Conservation (phyloP, 768 basidiomycete genomes). For the Lactarius hatsudake region DNA sequence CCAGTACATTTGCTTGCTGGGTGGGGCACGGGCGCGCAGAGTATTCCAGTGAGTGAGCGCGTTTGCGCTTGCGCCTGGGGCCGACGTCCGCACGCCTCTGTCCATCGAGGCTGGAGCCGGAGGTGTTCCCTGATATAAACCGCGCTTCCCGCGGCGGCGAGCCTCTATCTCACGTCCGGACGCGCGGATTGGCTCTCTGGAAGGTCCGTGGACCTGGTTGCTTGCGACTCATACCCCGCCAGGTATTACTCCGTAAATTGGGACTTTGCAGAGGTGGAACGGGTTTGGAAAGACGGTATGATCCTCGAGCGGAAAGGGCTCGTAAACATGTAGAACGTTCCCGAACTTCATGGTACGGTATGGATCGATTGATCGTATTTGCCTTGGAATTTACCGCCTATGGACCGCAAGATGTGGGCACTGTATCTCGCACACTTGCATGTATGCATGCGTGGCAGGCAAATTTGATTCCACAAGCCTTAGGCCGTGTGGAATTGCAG, state of each 20-base stretch:
- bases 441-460: no score
- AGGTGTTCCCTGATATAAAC: neutral
- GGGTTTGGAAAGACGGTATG: conserved; percentile 6
- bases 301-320: conserved; percentile 7
- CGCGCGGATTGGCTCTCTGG: conserved; percentile 18
- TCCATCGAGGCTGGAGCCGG: neutral
- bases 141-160: conserved; percentile 7
- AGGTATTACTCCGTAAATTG: conserved; percentile 9
- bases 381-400: neutral
- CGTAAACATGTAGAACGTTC: conserved; percentile 3
- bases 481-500: no score
- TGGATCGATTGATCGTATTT: neutral
- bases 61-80: conserved; percentile 9
- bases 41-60: conserved; percentile 3
- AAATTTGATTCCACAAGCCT: no score
- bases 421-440: no score
- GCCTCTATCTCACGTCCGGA: conserved; percentile 12
- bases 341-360: neutral
- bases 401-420: neutral
- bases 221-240: no score
- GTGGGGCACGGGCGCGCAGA: neutral
- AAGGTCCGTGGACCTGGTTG: conserved; percentile 9
- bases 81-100: conserved; percentile 1
- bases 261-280: conserved; percentile 17
- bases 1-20: no score